phyloP scores from a whole-genome alignment of 2,329 filamentous ascomycete species.

The Phialophora expanda region DNA sequence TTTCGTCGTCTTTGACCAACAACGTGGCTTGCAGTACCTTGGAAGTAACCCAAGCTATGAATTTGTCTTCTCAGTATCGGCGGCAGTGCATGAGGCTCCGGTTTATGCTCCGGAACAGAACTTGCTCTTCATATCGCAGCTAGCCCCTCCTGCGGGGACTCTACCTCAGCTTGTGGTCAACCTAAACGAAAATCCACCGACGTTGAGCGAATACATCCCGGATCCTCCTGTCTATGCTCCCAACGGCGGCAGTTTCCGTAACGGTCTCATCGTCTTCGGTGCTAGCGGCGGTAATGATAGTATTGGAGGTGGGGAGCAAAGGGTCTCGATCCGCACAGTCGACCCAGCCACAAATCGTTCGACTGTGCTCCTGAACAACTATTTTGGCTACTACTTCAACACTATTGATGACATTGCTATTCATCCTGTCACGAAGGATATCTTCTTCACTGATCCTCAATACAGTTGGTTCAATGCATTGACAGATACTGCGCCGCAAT shows the following conservation, averaged over 20 bases:
- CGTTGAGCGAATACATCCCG: constrained; percentile 45
- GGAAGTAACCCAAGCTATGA: constrained; percentile 47
- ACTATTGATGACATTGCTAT: constrained; percentile 53
- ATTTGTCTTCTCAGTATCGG: constrained; percentile 47
- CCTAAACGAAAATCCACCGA: constrained; percentile 52
- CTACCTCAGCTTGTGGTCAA: constrained; percentile 49
- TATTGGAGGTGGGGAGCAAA: constrained; percentile 47
- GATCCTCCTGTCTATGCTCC: constrained; percentile 53
- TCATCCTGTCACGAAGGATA: constrained; percentile 48
- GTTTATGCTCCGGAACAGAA: constrained; percentile 50
- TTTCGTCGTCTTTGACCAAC: constrained; percentile 49
- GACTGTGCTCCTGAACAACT: constrained; percentile 53
- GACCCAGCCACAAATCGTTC: constrained; percentile 53
- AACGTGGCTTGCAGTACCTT: constrained; percentile 46
- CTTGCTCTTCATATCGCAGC: constrained; percentile 49
- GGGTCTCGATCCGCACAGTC: constrained; percentile 51
- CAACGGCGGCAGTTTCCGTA: constrained; percentile 50
- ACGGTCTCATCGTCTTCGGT: constrained; percentile 50
- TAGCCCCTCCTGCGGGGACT: constrained; percentile 46
- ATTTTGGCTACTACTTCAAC: constrained; percentile 55
- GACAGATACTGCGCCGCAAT: constrained; percentile 45
- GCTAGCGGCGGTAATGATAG: constrained; percentile 48
- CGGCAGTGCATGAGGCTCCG: constrained; percentile 51
- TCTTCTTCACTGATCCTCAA: constrained; percentile 58
- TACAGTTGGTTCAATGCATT: constrained; percentile 48